phyloP scores from a whole-genome alignment of 2,329 filamentous ascomycete genomes.

The Furcasterigmium sp. region DNA sequence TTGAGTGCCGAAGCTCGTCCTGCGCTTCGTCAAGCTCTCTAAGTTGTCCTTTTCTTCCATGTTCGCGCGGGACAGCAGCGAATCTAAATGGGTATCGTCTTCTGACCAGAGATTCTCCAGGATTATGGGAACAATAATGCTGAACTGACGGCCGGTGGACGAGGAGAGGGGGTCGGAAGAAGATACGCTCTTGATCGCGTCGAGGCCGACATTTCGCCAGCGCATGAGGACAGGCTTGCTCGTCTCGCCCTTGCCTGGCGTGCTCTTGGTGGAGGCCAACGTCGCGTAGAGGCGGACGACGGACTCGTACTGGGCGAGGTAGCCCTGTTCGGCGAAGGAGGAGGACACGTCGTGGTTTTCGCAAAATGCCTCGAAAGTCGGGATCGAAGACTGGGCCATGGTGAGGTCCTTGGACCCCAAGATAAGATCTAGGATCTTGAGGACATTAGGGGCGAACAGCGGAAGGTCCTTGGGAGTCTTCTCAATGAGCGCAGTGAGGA shows the following conservation, averaged over 20 bases:
- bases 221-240: constrained; percentile 73
- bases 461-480: constrained; percentile 87
- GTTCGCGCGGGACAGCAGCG: constrained; percentile 62
- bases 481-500: constrained; percentile 85
- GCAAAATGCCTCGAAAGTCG: constrained; percentile 85
- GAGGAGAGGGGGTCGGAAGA: constrained; percentile 73
- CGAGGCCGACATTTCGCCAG: constrained; percentile 69
- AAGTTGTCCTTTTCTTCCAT: constrained; percentile 64
- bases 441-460: constrained; percentile 78
- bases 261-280: constrained; percentile 63
- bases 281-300: constrained; percentile 75
- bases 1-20: constrained; percentile 76
- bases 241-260: constrained; percentile 45
- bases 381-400: constrained; percentile 85
- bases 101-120: constrained; percentile 81
- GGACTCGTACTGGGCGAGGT: constrained; percentile 75
- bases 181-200: constrained; percentile 76
- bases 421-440: constrained; percentile 79
- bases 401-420: constrained; percentile 82
- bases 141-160: constrained; percentile 70
- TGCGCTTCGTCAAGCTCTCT: constrained; percentile 58
- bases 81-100: constrained; percentile 62
- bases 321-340: constrained; percentile 79
- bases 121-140: constrained; percentile 76
- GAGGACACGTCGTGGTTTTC: constrained; percentile 80